These are phyloP conservation scores for Neurospora sp. DNA, from an alignment of 2,329 filamentous ascomycete species.

Conservation along the genomic window DNA sequence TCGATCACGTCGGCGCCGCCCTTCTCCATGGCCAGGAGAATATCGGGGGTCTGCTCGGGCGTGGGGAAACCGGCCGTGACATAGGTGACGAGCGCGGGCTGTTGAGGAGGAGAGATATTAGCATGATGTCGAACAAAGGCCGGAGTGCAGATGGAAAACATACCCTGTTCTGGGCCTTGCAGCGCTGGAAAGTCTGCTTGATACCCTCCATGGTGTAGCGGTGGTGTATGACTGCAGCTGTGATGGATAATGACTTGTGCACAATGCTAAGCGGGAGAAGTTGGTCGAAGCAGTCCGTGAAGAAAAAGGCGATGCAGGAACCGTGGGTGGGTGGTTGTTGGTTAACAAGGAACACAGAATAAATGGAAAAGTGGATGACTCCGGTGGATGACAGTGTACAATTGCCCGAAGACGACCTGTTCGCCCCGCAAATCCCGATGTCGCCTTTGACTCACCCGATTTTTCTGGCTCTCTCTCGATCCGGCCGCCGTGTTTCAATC, in stretches of 20 bases:
- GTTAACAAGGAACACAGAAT: neutral
- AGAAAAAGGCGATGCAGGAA: neutral
- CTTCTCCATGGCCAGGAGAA: slow-evolving; percentile 82
- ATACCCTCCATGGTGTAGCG: slow-evolving; percentile 42
- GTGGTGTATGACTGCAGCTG: neutral
- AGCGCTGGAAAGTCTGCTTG: slow-evolving; percentile 49
- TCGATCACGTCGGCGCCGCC: slow-evolving; percentile 94
- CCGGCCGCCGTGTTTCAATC: neutral
- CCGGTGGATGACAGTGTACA: neutral
- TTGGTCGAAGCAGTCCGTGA: neutral
- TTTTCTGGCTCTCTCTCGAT: neutral
- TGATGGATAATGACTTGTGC: neutral
- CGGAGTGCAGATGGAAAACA: slow-evolving; percentile 22
- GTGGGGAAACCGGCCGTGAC: slow-evolving; percentile 90
- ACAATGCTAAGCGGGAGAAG: neutral
- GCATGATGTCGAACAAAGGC: slow-evolving; percentile 1
- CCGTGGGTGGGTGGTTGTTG: neutral
- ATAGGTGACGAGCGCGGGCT: slow-evolving; percentile 88
- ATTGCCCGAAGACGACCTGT: neutral
- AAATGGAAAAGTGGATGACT: neutral
- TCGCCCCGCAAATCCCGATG: neutral
- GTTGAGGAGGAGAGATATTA: slow-evolving; percentile 14
- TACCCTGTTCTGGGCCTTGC: slow-evolving; percentile 51
- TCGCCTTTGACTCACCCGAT: neutral
- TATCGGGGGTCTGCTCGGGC: slow-evolving; percentile 69